Conservation (phyloP, 2,329 filamentous ascomycete genomes). For the Fusarium nelsonii region DNA sequence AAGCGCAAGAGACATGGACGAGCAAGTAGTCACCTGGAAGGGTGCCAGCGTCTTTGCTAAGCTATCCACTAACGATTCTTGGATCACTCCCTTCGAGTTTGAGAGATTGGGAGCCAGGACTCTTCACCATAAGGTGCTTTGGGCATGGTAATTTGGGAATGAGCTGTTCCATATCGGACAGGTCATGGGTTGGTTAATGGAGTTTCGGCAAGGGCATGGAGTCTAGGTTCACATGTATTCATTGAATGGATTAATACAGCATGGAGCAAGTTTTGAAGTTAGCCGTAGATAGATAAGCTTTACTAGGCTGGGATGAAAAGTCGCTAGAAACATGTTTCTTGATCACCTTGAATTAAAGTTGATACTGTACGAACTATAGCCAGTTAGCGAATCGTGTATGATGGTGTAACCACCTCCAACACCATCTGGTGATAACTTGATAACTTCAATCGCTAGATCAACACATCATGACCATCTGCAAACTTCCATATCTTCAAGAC, state of each 20-base stretch:
- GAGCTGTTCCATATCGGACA: slow-evolving; percentile 6
- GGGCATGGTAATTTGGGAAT: slow-evolving; percentile 64
- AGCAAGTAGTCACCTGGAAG: slow-evolving; percentile 98
- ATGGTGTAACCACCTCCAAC: slow-evolving; percentile 5
- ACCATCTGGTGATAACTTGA: not conserved
- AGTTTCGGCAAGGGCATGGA: slow-evolving; percentile 44
- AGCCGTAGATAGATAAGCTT: slow-evolving; percentile 6
- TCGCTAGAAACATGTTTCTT: slow-evolving; percentile 10
- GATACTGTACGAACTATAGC: not conserved
- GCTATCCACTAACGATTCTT: slow-evolving; percentile 91
- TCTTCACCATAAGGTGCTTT: slow-evolving; percentile 83
- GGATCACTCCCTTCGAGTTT: slow-evolving; percentile 90
- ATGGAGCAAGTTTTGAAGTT: slow-evolving; percentile 11
- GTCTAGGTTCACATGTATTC: slow-evolving; percentile 42
- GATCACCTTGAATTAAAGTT: slow-evolving; percentile 6
- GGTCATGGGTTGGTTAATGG: slow-evolving; percentile 34
- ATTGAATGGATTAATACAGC: slow-evolving; percentile 15
- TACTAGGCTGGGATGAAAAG: slow-evolving; percentile 19
- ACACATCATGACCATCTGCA: not conserved
- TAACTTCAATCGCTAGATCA: not conserved
- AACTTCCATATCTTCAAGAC: slow-evolving; percentile 5
- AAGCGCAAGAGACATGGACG: slow-evolving; percentile 92
- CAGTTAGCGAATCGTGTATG: slow-evolving; percentile 7
- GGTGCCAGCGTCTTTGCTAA: slow-evolving; percentile 96
- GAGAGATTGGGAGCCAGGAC: slow-evolving; percentile 85